Conservation (phyloP, 371 early-diverging fungal genomes). For the Circinella umbellata region DNA sequence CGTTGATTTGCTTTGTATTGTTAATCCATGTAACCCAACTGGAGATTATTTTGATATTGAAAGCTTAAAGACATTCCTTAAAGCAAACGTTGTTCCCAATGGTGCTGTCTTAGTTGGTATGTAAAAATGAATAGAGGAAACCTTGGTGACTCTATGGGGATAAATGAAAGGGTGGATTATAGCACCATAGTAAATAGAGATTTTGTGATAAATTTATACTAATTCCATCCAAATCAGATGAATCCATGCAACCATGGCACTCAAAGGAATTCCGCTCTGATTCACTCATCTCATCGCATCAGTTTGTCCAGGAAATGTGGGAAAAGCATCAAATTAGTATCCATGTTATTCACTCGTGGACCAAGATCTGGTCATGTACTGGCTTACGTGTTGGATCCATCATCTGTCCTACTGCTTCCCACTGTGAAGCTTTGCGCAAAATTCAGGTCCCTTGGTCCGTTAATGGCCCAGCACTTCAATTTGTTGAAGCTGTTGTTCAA, state of each 20-base stretch:
- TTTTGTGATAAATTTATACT: no score
- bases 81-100: slow-evolving; percentile 63
- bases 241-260: slow-evolving; percentile 91
- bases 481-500: slow-evolving; percentile 76
- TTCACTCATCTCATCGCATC: slow-evolving; percentile 72
- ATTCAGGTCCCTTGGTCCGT: slow-evolving; percentile 91
- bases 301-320: slow-evolving; percentile 61
- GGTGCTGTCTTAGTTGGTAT: slow-evolving; percentile 78
- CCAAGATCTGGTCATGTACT: slow-evolving; percentile 91
- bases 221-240: slow-evolving; percentile 50
- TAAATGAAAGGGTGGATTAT: no score
- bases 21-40: slow-evolving; percentile 90
- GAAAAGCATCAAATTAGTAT: slow-evolving; percentile 68
- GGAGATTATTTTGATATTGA: slow-evolving; percentile 78
- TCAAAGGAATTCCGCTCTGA: slow-evolving; percentile 75
- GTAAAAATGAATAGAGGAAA: slow-evolving; percentile 7
- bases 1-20: slow-evolving; percentile 75
- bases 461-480: slow-evolving; percentile 80
- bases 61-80: slow-evolving; percentile 73
- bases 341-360: slow-evolving; percentile 90
- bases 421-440: slow-evolving; percentile 71
- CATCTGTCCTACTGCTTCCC: slow-evolving; percentile 76
- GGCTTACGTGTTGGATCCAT: slow-evolving; percentile 88
- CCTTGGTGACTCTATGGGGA: neutral
- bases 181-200: neutral